Base-by-base conservation (phyloP, 2,329 filamentous ascomycete genomes). In the Ascochyta viciae-villosae region DNA sequence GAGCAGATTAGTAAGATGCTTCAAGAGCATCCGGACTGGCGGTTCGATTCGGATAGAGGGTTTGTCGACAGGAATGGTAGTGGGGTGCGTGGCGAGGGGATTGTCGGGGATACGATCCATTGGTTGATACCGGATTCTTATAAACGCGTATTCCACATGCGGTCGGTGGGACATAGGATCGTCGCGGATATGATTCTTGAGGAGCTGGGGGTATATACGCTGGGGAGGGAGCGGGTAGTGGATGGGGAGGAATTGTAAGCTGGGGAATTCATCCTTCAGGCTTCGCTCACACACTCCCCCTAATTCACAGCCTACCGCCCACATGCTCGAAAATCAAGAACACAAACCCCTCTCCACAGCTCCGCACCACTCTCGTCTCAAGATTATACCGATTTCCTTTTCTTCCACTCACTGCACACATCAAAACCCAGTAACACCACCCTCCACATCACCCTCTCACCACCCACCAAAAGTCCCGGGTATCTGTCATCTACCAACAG, bases 81-180 rank as follows among this genome's bases (percentile, higher is more conserved):
- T 26, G 6, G 6, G 6, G 33, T 60, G 24, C 46, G 39, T 4
- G 54, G 45, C 8, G 27, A 65, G 8, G 66, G 60, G 0, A 33
- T 60, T 3, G 49, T 70, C 37, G 65, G 46, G 31, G 65, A 73
- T 54, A 61, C 58, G 4, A 57, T 72, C 16, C 65, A 64, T 39
- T 73, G 68, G 70, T 22, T 73, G 39, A 39, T 74, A 29, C 71
- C 70, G 9, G 69, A 74, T 58, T 57, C 54, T 7, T 72, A 67
- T 40, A 71, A 71, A 52, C 58, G 70, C 7, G 66, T 73, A 4
- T 74, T 74, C 43, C 68, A 74, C 61, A 29, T 68, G 39, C 55
- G 70, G 15, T 67, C 68, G 1, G 38, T 45, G 23, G 68, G 64
- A 3, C 72, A 74, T 47, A 29, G 15, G 37, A 37, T 72, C 33